These are phyloP conservation scores for Cutaneotrichosporon sp. DNA, from an alignment of 1,284 basidiomycete species.

Conservation along the genomic window DNA sequence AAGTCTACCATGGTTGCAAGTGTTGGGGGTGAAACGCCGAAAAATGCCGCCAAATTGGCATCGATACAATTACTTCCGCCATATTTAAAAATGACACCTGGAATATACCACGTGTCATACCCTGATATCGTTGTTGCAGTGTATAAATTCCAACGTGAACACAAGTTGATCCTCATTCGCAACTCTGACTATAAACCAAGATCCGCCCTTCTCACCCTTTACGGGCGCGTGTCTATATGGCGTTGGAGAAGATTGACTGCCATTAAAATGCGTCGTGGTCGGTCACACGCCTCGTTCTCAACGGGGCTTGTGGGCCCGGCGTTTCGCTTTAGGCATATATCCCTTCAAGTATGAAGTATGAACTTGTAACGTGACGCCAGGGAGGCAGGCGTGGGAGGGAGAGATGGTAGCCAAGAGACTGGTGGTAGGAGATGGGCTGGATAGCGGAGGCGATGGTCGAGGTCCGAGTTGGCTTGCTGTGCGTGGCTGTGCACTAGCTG, in stretches of 20 bases:
- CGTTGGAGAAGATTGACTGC: conserved; percentile 21
- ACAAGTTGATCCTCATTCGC: conserved; percentile 5
- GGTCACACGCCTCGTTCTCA: conserved; percentile 19
- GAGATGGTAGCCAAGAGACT: not conserved
- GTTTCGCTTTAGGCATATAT: conserved; percentile 52
- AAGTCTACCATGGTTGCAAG: not conserved
- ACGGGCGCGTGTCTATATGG: conserved; percentile 19
- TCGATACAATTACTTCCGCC: not conserved
- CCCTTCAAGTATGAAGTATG: not conserved
- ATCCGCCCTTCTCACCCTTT: conserved; percentile 14
- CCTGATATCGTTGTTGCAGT: not conserved
- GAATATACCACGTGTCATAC: not conserved
- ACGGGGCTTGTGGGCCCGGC: conserved; percentile 20
- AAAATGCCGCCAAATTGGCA: not conserved
- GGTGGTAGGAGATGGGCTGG: too few relatives aligned
- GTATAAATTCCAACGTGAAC: not conserved
- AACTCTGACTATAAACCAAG: conserved; percentile 24
- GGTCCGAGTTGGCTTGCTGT: too few relatives aligned
- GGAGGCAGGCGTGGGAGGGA: not conserved
- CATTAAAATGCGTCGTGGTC: conserved; percentile 42
- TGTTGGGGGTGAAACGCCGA: not conserved
- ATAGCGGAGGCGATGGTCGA: too few relatives aligned
- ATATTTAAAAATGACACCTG: not conserved
- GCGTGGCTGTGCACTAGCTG: too few relatives aligned
- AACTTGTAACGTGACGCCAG: not conserved